These are phyloP conservation scores for Rhizopogon vinicolor DNA, from an alignment of 768 basidiomycete genomes.

Conservation along the genomic window DNA sequence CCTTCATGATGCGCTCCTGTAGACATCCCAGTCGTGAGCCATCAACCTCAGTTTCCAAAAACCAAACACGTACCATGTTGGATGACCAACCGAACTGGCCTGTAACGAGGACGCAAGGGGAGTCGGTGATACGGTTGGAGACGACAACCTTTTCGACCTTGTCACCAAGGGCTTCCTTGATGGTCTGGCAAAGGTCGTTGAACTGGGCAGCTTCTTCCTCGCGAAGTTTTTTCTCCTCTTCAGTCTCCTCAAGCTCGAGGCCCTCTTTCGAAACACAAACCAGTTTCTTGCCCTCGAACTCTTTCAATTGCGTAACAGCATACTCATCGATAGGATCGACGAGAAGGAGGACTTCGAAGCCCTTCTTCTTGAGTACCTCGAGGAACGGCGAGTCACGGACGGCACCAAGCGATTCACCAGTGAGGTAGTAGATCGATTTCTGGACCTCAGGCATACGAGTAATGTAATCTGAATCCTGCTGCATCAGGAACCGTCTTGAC, in stretches of 20 bases:
- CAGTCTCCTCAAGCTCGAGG: conserved; percentile 97
- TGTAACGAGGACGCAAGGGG: conserved; percentile 95
- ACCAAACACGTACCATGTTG: conserved; percentile 71
- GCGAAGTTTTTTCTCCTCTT: conserved; percentile 90
- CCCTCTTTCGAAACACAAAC: conserved; percentile 99
- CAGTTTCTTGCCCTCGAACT: conserved; percentile 97
- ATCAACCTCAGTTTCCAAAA: not conserved
- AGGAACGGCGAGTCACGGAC: conserved; percentile 97
- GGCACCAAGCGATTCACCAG: conserved; percentile 92
- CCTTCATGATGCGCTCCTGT: conserved; percentile 97
- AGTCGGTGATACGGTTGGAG: conserved; percentile 96
- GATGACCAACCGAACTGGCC: conserved; percentile 99
- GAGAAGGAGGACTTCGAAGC: conserved; percentile 95
- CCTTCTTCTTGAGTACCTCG: conserved; percentile 98
- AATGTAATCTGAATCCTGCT: conserved; percentile 74
- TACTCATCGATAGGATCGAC: conserved; percentile 99
- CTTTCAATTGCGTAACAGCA: conserved; percentile 97
- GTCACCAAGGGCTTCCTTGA: conserved; percentile 98
- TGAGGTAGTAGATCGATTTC: conserved; percentile 99
- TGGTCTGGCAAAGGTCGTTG: conserved; percentile 84
- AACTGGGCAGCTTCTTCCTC: conserved; percentile 84
- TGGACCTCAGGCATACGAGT: conserved; percentile 99
- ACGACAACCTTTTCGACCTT: conserved; percentile 99
- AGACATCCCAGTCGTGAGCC: conserved; percentile 3
- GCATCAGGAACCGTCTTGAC: not conserved